Evolutionary conservation across 352 stramenopile species (phyloP), one percentile per base, ranked within the genome.

Genomic region (Globisporangium alternatum): DNA sequence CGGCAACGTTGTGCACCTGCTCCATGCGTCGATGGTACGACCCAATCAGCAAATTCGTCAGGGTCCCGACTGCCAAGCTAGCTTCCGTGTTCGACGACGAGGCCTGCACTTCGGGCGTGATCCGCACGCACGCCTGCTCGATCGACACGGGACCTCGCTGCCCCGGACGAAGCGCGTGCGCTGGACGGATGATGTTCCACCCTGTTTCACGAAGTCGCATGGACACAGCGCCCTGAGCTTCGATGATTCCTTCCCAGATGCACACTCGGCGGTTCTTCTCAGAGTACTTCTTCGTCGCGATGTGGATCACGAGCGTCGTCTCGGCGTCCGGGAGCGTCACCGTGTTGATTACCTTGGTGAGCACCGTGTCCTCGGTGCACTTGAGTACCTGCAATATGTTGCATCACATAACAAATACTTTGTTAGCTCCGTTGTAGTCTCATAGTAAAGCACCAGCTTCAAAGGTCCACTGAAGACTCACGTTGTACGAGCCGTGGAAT

Each of bases 241-340:
- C 65, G 33, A 78, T 68, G 61, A 75, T 70, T n/a, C 51, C 56
- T 25, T 75, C 72, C 70, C 72, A 82, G 12, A 82, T 65, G 5
- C 72, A 33, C 8, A 72, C 64, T 17, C 67, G 48, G 1, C 66
- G 65, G 35, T 64, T 64, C 4, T 61, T 25, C 31, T 75, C 62
- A 15, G 70, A 59, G 45, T 72, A 77, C 4, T 68, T 70, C 35
- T 67, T 68, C 12, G 68, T 60, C 17, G 75, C 71, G 0, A 75
- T 39, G 51, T 63, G 65, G 12, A 76, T 67, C 0, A 68, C 70
- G 31, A 80, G 54, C 0, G 58, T 47, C 9, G 66, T 74, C 35
- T 80, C 70, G 13, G 64, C 59, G 12, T 67, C 33, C 0, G 74
- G 54, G 15, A 76, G 22, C 12, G 60, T 43, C 45, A 79, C 22